These are phyloP conservation scores for Aspergillus melleus DNA, from an alignment of 2,329 filamentous ascomycete genomes.

Conservation along the genomic window DNA sequence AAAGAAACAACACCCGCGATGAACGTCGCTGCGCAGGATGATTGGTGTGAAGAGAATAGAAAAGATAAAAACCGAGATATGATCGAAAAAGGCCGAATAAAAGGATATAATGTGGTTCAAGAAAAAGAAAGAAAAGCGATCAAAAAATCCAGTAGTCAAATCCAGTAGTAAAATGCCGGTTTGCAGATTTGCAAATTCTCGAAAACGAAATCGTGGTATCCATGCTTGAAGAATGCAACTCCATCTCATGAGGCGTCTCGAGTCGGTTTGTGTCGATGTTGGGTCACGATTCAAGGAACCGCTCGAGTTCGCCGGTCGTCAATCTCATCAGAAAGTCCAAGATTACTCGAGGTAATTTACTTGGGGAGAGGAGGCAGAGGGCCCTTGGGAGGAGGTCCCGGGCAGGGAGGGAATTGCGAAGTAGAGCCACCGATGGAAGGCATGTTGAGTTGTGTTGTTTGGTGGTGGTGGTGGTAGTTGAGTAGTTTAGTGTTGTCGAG, in stretches of 20 bases:
- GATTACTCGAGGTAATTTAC: conserved; percentile 22
- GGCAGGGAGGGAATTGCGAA: conserved; percentile 41
- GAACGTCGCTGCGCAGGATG: neutral
- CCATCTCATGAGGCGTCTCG: conserved; percentile 22
- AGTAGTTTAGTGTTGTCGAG: conserved; percentile 12
- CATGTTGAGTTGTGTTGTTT: conserved; percentile 22
- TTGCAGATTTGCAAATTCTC: conserved; percentile 21
- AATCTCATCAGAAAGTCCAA: conserved; percentile 29
- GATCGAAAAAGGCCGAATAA: conserved; percentile 8
- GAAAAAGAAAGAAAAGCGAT: conserved; percentile 5
- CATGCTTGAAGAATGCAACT: conserved; percentile 25
- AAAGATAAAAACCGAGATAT: conserved; percentile 10
- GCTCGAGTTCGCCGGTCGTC: conserved; percentile 31
- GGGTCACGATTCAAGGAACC: conserved; percentile 21
- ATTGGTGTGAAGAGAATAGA: conserved; percentile 5
- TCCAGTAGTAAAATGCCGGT: conserved; percentile 11
- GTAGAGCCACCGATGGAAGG: conserved; percentile 35
- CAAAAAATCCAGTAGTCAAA: conserved; percentile 20
- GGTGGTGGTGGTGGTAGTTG: conserved; percentile 1
- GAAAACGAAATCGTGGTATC: conserved; percentile 36
- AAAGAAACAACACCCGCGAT: conserved; percentile 4
- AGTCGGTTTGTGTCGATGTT: conserved; percentile 11
- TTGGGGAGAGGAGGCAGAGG: conserved; percentile 41
- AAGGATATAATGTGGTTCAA: neutral
- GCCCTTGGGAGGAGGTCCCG: conserved; percentile 40